Conservation (phyloP, 192 early-diverging fungal species). For the Gamsiella multidivaricata region DNA sequence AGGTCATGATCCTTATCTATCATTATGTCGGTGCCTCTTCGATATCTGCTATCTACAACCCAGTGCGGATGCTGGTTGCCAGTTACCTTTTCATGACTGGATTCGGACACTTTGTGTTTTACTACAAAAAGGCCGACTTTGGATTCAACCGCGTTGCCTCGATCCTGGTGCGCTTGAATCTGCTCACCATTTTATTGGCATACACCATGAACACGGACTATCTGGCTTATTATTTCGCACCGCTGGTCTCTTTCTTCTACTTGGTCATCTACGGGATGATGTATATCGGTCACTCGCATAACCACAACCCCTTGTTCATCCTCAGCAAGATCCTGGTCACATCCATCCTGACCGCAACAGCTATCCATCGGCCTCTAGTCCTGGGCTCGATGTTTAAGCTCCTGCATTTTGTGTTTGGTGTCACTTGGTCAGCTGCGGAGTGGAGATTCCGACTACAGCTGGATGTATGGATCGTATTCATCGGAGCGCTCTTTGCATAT, state of each 20-base stretch:
- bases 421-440: conserved; percentile 72
- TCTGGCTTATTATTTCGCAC: conserved; percentile 86
- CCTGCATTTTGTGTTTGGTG: conserved; percentile 55
- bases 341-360: conserved; percentile 35
- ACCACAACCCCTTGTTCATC: conserved; percentile 61
- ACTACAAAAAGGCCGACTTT: conserved; percentile 77
- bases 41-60: conserved; percentile 73
- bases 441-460: conserved; percentile 77
- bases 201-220: conserved; percentile 77
- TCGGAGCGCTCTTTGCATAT: conserved; percentile 75
- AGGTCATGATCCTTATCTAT: conserved; percentile 75
- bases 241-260: conserved; percentile 78
- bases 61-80: conserved; percentile 78
- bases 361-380: conserved; percentile 56
- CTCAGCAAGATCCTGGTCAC: conserved; percentile 64
- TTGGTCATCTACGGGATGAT: conserved; percentile 75
- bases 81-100: conserved; percentile 87
- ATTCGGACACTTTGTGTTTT: conserved; percentile 82
- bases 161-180: conserved; percentile 74
- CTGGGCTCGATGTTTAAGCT: conserved; percentile 58
- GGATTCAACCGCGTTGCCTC: conserved; percentile 69
- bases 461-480: conserved; percentile 75
- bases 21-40: conserved; percentile 77
- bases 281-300: conserved; percentile 60
- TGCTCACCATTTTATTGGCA: conserved; percentile 71